Base-by-base conservation (phyloP, 2,329 filamentous ascomycete species). In the Aspergillus proliferans region DNA sequence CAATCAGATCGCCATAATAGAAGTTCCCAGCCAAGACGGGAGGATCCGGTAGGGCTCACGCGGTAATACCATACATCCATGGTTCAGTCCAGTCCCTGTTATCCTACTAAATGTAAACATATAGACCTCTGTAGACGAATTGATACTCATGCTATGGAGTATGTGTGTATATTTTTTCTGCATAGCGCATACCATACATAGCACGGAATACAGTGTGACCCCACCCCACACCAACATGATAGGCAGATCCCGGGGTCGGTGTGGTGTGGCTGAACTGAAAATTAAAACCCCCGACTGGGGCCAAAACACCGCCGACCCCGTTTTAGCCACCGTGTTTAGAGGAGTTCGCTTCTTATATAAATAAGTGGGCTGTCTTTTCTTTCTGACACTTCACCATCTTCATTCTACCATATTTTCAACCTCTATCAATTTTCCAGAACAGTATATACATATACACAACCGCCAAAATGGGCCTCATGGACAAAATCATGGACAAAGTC, bases 401-500 rank as follows among this genome's bases (percentile, higher is more conserved):
- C 18, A 9, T 30, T 9, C 33, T n/a, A 18, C 18, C 14, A 33
- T 42, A 7, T 28, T 9, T 44, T 15, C 14, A 12, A 44, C 14
- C 26, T 8, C 22, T 33, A 6, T 2, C 14, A 46, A 44, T 7
- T 12, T 26, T 15, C 26, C 40, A 44, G 2, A 14, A 41, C 34
- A 38, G 40, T 41, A 38, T 33, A 26, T 30, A 15, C 6, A 41
- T 8, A 28, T 10, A 28, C 3, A 12, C 24, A 30, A 30, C 26
- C 26, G 42, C 18, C 42, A 52, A 9, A 19, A 62, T 63, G 61
- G 59, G 60, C 26, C 60, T 67, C 45, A 51, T 67, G 47, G 53
- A 56, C 28, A 63, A 66, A 45, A 44, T 68, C 34, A 52, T 64
- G 50, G 56, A 59, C 45, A 57, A 59, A 46, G 50, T 62, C 53